Evolutionary conservation across 129 eudicot species (phyloP), one percentile per base, ranked within the genome.

Genomic region (Saposhnikovia divaricata): DNA sequence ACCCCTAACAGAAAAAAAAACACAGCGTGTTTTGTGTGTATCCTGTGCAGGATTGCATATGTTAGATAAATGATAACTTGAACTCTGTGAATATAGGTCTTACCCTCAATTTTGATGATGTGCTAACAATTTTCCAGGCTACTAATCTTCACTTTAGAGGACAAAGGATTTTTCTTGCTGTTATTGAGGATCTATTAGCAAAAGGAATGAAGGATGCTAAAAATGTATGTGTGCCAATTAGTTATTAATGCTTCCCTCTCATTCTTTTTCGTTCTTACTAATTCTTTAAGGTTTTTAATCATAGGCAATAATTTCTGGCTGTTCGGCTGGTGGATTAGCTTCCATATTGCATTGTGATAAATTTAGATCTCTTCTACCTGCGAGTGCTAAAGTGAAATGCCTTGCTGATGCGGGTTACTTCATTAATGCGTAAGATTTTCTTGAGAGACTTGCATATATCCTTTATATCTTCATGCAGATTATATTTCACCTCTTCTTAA

Each of bases 251-350:
- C 59, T 70, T 78, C 63, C 73, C 57, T 72, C 83, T 14, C 73
- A 31, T 81, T 43, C 63, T 25, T 13, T 12, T 15, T 15, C 15
- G 23, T 68, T 66, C 73, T 68, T 34, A 61, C 6, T 11, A 68
- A 68, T 40, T 68, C 73, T 68, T 42, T 34, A 14, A 31, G 38
- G 39, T 16, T 6, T 74, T 63, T 11, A 44, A 44, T 78, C 28
- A 50, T 76, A 95, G 97, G 97, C 97, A 75, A 82, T 95, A 77
- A 86, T 95, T 70, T 91, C 93, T 72, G 97, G 99, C 69, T 95
- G 99, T 81, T 95, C 99, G 69, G 99, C 99, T 80, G 99, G 99
- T 83, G 99, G 99, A 48, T 79, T 95, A 83, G 79, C 96, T 48
- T 85, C 95, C 40, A 95, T 92, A 76, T 84, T 92, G 72, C 92